phyloP scores from a whole-genome alignment of 2,329 filamentous ascomycete species.

The Fusarium tricinctum region DNA sequence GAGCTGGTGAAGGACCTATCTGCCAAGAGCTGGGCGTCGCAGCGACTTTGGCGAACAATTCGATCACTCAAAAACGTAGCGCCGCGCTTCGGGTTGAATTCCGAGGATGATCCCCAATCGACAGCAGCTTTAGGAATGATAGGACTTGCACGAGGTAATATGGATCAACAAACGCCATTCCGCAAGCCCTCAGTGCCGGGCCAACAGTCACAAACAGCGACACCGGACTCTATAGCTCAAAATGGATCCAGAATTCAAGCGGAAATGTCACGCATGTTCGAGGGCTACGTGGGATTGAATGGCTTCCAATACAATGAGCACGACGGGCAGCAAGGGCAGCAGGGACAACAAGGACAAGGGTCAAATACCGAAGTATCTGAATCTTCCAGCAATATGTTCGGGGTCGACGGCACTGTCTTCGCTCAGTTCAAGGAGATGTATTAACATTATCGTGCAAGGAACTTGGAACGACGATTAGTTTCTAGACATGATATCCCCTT shows the following conservation, averaged over 20 bases:
- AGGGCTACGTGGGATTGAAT: conserved; percentile 56
- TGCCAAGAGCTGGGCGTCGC: conserved; percentile 77
- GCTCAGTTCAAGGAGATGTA: conserved; percentile 57
- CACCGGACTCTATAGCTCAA: conserved; percentile 48
- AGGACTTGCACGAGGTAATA: conserved; percentile 62
- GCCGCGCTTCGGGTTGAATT: conserved; percentile 73
- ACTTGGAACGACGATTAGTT: background rate
- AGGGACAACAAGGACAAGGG: conserved; percentile 45
- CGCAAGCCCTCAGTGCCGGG: conserved; percentile 50
- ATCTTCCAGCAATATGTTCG: conserved; percentile 43
- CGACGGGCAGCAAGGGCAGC: conserved; percentile 47
- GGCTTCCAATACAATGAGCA: conserved; percentile 52
- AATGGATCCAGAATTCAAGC: conserved; percentile 66
- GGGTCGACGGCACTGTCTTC: conserved; percentile 54
- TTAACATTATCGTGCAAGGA: conserved; percentile 31
- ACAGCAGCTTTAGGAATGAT: conserved; percentile 69
- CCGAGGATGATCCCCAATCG: conserved; percentile 64
- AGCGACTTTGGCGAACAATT: conserved; percentile 80
- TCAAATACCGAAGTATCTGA: conserved; percentile 48
- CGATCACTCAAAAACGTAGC: conserved; percentile 79
- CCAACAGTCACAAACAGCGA: conserved; percentile 42
- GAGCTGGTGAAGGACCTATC: conserved; percentile 81
- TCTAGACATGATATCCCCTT: conserved; percentile 21
- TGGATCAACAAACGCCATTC: conserved; percentile 50
- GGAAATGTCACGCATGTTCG: conserved; percentile 66